Evolutionary conservation across 2,329 filamentous ascomycete species (phyloP).

Genomic region (Pyricularia grisea): DNA sequence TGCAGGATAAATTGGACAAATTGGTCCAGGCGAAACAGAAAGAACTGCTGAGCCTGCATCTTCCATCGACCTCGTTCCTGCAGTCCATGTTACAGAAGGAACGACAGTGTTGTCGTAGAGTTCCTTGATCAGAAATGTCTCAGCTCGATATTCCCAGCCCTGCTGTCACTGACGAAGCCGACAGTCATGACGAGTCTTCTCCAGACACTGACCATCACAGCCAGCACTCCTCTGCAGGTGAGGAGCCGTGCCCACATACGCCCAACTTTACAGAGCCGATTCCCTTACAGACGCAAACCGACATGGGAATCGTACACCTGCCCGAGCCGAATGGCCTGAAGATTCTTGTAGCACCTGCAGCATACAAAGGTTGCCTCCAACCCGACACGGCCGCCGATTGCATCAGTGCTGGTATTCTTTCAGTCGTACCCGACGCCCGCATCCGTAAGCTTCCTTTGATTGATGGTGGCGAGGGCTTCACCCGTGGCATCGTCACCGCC

Average conservation of each 20-base stretch:
- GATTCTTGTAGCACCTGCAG: constrained; percentile 40
- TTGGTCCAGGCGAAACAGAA: background rate
- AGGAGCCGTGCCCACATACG: background rate
- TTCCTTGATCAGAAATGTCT: background rate
- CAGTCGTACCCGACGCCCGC: constrained; percentile 29
- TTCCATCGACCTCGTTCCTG: background rate
- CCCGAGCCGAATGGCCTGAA: background rate
- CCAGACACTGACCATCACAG: background rate
- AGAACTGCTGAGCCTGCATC: background rate
- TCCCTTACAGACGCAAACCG: background rate
- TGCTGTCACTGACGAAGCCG: background rate
- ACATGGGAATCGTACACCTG: background rate
- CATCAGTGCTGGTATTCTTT: constrained; percentile 36
- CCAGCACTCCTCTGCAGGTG: background rate
- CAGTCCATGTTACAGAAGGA: background rate
- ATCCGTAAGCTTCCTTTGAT: constrained; percentile 39
- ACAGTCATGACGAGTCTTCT: background rate
- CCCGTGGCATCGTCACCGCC: constrained; percentile 31
- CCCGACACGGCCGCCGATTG: constrained; percentile 38
- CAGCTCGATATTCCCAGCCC: background rate
- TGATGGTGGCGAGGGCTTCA: constrained; percentile 44
- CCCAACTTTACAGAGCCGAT: background rate
- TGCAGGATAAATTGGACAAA: background rate
- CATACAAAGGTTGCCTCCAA: constrained; percentile 43
- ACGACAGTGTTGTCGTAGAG: background rate